Conservation (phyloP, 164 flowering plant genomes). For the Macadamia tetraphylla region DNA sequence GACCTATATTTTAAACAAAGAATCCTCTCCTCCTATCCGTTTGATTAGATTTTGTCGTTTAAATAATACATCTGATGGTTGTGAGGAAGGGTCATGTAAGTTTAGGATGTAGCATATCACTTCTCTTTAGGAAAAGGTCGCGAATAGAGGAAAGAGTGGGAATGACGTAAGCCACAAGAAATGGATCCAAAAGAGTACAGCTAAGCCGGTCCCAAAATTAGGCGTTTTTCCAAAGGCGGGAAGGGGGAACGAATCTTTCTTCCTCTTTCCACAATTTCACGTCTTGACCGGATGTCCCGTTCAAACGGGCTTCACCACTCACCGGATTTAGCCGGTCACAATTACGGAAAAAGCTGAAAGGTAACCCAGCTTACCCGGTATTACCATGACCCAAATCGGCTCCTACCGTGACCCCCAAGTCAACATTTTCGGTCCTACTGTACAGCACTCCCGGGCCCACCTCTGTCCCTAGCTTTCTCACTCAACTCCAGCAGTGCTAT, state of each 20-base stretch:
- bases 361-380: neutral
- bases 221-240: neutral
- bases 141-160: neutral
- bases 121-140: neutral
- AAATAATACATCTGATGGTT: too few species aligned
- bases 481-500: too few species aligned
- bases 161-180: neutral
- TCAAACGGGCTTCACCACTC: neutral
- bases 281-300: neutral
- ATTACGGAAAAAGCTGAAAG: neutral
- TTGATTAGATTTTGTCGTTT: too few species aligned
- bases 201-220: constrained; percentile 2
- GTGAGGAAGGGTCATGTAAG: too few species aligned
- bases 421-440: neutral
- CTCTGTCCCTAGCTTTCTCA: too few species aligned
- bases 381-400: neutral
- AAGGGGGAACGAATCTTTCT: neutral
- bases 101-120: too few species aligned
- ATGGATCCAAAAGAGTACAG: neutral
- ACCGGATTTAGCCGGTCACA: constrained; percentile 1
- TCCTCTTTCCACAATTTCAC: neutral
- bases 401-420: neutral
- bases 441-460: too few species aligned
- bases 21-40: too few species aligned
- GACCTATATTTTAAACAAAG: too few species aligned